Conservation (phyloP, 495 filamentous ascomycete genomes). For the Trichocladium uniseriatum region DNA sequence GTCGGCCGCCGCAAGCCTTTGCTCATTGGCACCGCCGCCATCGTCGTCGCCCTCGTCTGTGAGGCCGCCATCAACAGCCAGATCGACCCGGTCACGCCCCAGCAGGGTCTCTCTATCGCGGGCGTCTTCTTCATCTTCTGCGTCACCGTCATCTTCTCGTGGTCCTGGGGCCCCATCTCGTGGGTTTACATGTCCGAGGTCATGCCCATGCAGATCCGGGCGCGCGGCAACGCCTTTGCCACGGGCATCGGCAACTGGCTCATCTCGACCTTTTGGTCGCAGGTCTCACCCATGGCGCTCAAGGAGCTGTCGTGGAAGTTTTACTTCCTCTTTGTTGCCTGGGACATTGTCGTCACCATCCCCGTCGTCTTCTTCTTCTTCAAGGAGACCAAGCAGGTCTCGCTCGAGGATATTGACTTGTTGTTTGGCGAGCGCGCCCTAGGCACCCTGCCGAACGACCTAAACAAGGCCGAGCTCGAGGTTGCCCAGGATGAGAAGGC, state of each 20-base stretch:
- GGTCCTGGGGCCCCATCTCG: slow-evolving; percentile 39
- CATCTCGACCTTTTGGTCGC: slow-evolving; percentile 41
- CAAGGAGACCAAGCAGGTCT: slow-evolving; percentile 47
- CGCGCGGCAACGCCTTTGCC: slow-evolving; percentile 39
- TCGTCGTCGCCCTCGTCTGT: slow-evolving; percentile 35
- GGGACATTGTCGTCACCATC: slow-evolving; percentile 24
- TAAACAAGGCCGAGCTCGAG: slow-evolving; percentile 14
- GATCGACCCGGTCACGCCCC: slow-evolving; percentile 27
- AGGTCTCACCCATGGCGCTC: slow-evolving; percentile 42
- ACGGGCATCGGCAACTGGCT: slow-evolving; percentile 44
- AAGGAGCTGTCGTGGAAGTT: slow-evolving; percentile 37
- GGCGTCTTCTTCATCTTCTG: slow-evolving; percentile 45
- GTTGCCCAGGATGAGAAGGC: neutral
- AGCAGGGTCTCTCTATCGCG: slow-evolving; percentile 31
- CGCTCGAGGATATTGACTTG: slow-evolving; percentile 49
- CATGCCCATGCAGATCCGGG: slow-evolving; percentile 44
- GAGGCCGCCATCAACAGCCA: slow-evolving; percentile 35
- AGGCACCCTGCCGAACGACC: slow-evolving; percentile 34
- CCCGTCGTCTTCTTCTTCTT: slow-evolving; percentile 44
- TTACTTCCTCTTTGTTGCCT: slow-evolving; percentile 36
- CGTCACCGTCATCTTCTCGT: slow-evolving; percentile 39
- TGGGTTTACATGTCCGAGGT: slow-evolving; percentile 45
- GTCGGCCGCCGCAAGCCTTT: slow-evolving; percentile 41
- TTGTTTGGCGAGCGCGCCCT: slow-evolving; percentile 43
- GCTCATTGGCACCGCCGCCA: slow-evolving; percentile 31